Evolutionary conservation across 441 rosid species (phyloP).

Genomic region (Aquilaria agallochum): DNA sequence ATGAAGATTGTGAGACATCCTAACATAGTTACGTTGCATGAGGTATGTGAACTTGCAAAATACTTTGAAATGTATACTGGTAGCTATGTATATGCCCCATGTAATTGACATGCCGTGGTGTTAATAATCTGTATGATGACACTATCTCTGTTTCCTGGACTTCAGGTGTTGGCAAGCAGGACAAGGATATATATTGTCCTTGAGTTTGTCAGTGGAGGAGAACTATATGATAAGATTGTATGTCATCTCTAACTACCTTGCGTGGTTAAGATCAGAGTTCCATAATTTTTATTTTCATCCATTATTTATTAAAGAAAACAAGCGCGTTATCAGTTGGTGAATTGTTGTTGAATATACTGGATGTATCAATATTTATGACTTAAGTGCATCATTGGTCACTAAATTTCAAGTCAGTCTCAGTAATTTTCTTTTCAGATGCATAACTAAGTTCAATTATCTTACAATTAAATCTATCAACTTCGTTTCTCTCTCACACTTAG

Average conservation of each 20-base stretch:
- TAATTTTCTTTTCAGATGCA: no score
- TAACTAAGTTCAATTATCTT: no score
- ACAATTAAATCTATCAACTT: no score
- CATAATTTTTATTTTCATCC: neutral
- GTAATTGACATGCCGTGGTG: no score
- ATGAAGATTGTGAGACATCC: slow-evolving; percentile 99
- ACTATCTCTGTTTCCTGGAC: slow-evolving; percentile 8
- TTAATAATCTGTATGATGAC: neutral
- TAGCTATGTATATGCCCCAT: neutral
- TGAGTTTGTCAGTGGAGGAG: slow-evolving; percentile 94
- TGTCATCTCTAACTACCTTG: slow-evolving; percentile 16
- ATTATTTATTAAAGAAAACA: neutral
- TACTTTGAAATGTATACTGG: slow-evolving; percentile 5
- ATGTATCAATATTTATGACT: neutral
- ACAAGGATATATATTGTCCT: slow-evolving; percentile 82
- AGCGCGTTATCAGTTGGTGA: neutral
- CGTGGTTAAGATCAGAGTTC: neutral
- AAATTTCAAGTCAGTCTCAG: no score
- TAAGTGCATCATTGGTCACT: no score
- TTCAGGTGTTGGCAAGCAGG: slow-evolving; percentile 77
- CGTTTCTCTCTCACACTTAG: no score
- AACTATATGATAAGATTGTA: slow-evolving; percentile 85
- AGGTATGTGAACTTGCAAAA: slow-evolving; percentile 37
- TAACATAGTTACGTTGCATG: slow-evolving; percentile 73
- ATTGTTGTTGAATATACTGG: neutral